Evolutionary conservation across 495 filamentous ascomycete genomes (phyloP), one percentile per base, ranked within the genome.

Genomic region (Rhypophila decipiens): DNA sequence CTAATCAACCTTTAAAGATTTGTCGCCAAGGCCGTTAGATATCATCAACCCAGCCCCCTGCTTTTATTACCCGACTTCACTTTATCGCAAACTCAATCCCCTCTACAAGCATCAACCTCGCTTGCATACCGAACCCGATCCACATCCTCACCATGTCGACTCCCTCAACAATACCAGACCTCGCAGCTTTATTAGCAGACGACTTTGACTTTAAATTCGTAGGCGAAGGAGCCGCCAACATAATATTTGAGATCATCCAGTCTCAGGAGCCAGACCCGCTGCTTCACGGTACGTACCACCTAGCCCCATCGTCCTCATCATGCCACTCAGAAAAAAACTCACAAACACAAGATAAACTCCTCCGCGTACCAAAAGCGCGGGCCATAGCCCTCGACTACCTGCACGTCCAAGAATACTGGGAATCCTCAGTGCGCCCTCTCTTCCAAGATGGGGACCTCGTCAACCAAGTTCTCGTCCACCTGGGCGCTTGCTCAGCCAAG

Each of bases 191-290:
- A 17, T 17, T 27, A 18, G 43, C 17, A 13, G 20, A 42, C 10
- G 24, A 46, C 19, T 53, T 24, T 21, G 20, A 44, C n/a, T 69
- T 63, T 50, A 51, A 51, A 18, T 63, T 72, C 34, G 57, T 73
- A 1, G 69, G 65, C 2, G 85, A 89, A 60, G 85, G 85, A 12
- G 83, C 83, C 36, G 83, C 85, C 24, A 88, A 89, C 59, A 67
- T 80, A 39, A 80, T 88, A 57, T 89, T 84, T 53, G 73, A 76
- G 31, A 44, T 55, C 24, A 13, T 57, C 23, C 62, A 31, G 35
- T 5, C 35, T 19, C 41, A 44, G n/a, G 56, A 13, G 44, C 35
- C 35, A 33, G 19, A 27, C 39, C 7, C 24, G 39, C 38, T n/a
- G 36, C 7, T 39, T 44, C 40, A 37, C 38, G 40, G 47, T 51